A percentile compares a stretch with the other conserved stretches of the same genome.
Conservation (phyloP, 306 rosid species). For the Quercus robur region DNA sequence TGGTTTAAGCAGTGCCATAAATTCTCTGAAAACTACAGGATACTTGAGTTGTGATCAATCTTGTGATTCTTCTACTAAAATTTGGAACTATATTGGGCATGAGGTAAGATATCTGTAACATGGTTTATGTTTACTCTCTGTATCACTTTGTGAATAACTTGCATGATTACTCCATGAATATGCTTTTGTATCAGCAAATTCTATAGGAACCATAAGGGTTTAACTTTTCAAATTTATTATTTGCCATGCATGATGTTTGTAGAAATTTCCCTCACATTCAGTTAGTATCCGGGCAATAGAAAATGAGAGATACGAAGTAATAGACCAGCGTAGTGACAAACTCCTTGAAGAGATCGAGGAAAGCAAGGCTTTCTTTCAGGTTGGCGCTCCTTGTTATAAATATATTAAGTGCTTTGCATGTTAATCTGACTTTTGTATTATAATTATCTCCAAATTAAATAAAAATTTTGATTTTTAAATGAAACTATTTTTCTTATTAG, state of each 20-base stretch:
- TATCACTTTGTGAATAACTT: constrained; percentile 19
- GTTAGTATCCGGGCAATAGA: constrained; percentile 86
- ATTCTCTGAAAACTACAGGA: constrained; percentile 63
- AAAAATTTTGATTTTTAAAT: neutral
- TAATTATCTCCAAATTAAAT: neutral
- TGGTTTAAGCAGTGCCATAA: constrained; percentile 45
- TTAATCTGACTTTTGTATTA: neutral
- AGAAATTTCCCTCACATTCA: constrained; percentile 77
- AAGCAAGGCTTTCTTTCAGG: constrained; percentile 97
- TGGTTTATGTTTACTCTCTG: constrained; percentile 16
- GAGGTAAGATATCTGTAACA: constrained; percentile 44
- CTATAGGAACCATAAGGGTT: neutral
- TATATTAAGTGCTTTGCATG: neutral
- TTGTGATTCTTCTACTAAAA: constrained; percentile 40
- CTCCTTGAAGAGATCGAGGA: constrained; percentile 97
- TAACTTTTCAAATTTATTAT: neutral
- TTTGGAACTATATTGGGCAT: constrained; percentile 83
- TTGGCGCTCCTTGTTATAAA: constrained; percentile 13
- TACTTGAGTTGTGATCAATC: constrained; percentile 47
- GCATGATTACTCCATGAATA: neutral
- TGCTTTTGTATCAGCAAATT: neutral
- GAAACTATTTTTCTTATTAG: neutral
- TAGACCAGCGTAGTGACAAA: constrained; percentile 48
- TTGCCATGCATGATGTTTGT: constrained; percentile 6
- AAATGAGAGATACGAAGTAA: constrained; percentile 57